phyloP scores from a whole-genome alignment of 1,284 basidiomycete species.

The Melampsora larici-populina region DNA sequence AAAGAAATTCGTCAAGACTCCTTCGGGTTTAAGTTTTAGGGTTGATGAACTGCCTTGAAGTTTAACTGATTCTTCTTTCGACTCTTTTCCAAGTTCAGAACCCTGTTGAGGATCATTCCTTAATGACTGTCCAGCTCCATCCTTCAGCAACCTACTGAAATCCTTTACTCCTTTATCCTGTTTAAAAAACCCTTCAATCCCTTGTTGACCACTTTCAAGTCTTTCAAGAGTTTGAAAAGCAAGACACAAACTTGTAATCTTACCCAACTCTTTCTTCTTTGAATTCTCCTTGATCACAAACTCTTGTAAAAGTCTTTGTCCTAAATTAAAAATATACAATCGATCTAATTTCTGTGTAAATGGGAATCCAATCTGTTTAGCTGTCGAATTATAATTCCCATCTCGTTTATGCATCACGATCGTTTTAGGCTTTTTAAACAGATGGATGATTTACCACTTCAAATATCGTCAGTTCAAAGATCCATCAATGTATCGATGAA shows the following conservation, averaged over 20 bases:
- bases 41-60: neutral
- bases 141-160: neutral
- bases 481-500: too few species aligned
- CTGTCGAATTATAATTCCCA: constrained; percentile 25
- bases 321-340: constrained; percentile 66
- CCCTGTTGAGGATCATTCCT: neutral
- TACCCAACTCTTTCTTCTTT: neutral
- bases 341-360: constrained; percentile 48
- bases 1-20: neutral
- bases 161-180: neutral
- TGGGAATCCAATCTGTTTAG: constrained; percentile 52
- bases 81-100: neutral
- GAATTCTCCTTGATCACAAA: constrained; percentile 52
- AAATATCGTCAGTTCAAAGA: neutral
- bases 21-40: neutral
- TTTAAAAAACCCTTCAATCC: constrained; percentile 24
- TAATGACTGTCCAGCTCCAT: neutral
- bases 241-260: constrained; percentile 16
- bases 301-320: constrained; percentile 82
- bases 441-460: neutral
- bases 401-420: constrained; percentile 40
- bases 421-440: constrained; percentile 24
- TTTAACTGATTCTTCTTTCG: neutral
- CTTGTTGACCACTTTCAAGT: constrained; percentile 23
- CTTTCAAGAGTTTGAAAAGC: constrained; percentile 35